Conservation (phyloP, 768 basidiomycete species). For the Punctularia strigosozonata region DNA sequence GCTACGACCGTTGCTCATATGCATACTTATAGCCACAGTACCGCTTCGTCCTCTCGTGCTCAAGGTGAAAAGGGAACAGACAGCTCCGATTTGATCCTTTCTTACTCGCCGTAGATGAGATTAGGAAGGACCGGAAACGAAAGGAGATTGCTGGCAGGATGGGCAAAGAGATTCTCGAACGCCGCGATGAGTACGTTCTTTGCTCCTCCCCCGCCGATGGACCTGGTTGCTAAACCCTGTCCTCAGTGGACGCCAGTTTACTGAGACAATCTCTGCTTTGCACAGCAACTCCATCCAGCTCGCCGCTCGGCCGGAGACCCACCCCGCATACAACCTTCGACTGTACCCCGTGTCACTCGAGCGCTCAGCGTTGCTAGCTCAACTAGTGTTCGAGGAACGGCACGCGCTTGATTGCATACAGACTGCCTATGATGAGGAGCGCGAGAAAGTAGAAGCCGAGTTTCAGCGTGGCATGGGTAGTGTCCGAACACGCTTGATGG, state of each 20-base stretch:
- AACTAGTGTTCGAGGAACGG: conserved; percentile 55
- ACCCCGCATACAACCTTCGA: conserved; percentile 55
- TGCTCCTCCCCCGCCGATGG: conserved; percentile 3
- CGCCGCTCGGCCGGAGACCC: conserved; percentile 54
- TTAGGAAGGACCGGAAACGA: conserved; percentile 53
- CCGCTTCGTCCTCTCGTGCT: conserved; percentile 28
- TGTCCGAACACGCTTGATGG: conserved; percentile 65
- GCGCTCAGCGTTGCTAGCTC: conserved; percentile 61
- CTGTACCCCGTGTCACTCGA: conserved; percentile 66
- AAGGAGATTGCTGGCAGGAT: conserved; percentile 61
- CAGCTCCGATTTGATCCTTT: conserved; percentile 7
- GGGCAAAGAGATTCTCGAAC: conserved; percentile 62
- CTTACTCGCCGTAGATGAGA: conserved; percentile 22
- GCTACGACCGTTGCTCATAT: conserved; percentile 15
- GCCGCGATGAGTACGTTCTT: conserved; percentile 58
- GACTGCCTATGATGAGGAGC: conserved; percentile 67
- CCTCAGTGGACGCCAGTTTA: conserved; percentile 44
- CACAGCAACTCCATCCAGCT: conserved; percentile 49
- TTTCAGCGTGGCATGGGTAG: conserved; percentile 66
- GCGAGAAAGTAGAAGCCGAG: conserved; percentile 71
- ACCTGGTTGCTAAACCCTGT: conserved; percentile 4
- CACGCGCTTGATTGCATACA: conserved; percentile 56
- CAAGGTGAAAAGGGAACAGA: conserved; percentile 32
- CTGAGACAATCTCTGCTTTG: conserved; percentile 52
- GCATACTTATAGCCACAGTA: conserved; percentile 25